Conservation (phyloP, 2,329 filamentous ascomycete genomes). For the Phialemoniopsis sp. region DNA sequence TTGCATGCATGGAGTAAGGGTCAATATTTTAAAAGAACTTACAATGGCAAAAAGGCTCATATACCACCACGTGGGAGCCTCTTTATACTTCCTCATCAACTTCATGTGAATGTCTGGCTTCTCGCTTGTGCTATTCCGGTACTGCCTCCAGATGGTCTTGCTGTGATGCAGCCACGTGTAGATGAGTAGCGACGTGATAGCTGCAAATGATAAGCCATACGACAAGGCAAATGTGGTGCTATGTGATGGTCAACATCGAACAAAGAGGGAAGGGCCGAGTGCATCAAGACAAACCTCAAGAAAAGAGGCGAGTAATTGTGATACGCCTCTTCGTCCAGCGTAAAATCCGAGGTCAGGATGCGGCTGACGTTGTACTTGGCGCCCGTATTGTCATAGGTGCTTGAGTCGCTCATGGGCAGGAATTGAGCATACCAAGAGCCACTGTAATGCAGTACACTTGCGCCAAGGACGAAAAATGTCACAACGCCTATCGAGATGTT, state of each 20-base stretch:
- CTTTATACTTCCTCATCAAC: slow-evolving; percentile 58
- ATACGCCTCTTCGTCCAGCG: slow-evolving; percentile 60
- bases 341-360: slow-evolving; percentile 58
- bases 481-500: slow-evolving; percentile 68
- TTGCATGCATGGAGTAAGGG: background rate
- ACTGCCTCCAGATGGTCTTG: slow-evolving; percentile 61
- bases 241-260: slow-evolving; percentile 2
- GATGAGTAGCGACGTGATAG: slow-evolving; percentile 65
- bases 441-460: slow-evolving; percentile 59
- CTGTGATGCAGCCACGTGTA: slow-evolving; percentile 66
- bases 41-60: slow-evolving; percentile 51
- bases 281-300: slow-evolving; percentile 37
- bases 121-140: slow-evolving; percentile 52
- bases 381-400: slow-evolving; percentile 69
- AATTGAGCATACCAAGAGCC: slow-evolving; percentile 62
- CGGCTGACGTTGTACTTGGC: slow-evolving; percentile 57
- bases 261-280: background rate
- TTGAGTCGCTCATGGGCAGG: slow-evolving; percentile 65
- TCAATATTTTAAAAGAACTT: slow-evolving; percentile 17
- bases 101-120: slow-evolving; percentile 63
- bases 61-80: slow-evolving; percentile 63
- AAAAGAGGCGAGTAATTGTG: slow-evolving; percentile 64
- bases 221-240: slow-evolving; percentile 68
- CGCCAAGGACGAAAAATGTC: slow-evolving; percentile 58
- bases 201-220: slow-evolving; percentile 70